Evolutionary conservation across 768 basidiomycete genomes (phyloP).

Genomic region (Pulveroboletus sp.): DNA sequence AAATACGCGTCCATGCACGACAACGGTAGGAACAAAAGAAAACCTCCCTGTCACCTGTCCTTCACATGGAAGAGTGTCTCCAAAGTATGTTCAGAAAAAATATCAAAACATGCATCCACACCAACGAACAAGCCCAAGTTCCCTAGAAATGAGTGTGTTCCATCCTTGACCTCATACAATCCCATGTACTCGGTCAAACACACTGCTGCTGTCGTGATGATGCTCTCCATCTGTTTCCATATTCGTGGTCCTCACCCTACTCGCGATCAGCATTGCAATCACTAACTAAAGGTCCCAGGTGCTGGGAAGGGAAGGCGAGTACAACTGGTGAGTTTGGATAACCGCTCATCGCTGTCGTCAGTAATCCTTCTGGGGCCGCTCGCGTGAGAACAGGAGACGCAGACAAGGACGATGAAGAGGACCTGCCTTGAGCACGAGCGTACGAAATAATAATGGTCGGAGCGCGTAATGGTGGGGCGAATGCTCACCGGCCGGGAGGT

Average conservation of each 20-base stretch:
- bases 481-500: background rate
- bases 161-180: background rate
- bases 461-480: too few relatives aligned
- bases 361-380: background rate
- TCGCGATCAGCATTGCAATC: background rate
- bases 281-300: background rate
- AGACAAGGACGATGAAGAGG: background rate
- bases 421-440: too few relatives aligned
- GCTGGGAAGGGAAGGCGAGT: background rate
- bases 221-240: background rate
- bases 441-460: too few relatives aligned
- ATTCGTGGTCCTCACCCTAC: background rate
- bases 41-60: background rate
- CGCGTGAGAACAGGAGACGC: constrained; percentile 4
- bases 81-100: background rate
- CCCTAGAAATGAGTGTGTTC: background rate
- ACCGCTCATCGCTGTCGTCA: constrained; percentile 1
- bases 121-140: background rate
- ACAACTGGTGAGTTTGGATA: background rate
- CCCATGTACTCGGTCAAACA: background rate
- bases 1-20: background rate
- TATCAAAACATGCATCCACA: constrained; percentile 1
- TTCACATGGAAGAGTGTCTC: background rate
- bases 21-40: too few relatives aligned
- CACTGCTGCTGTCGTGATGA: too few relatives aligned